Evolutionary conservation across 2,329 filamentous ascomycete species (phyloP).

Genomic region (Hirsutella thompsonii): DNA sequence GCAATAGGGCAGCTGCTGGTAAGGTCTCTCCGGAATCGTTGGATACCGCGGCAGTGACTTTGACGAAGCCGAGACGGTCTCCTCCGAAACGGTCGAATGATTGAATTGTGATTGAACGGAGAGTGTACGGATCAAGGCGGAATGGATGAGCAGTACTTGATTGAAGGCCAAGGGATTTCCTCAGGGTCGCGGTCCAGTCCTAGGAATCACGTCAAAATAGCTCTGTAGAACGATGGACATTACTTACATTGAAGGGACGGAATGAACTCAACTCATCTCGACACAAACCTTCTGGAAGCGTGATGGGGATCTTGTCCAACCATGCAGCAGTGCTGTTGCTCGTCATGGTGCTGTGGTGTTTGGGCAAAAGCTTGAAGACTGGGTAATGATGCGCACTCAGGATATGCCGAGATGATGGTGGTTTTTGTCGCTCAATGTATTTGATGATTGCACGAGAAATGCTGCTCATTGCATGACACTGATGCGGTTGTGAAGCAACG

Average conservation of each 20-base stretch:
- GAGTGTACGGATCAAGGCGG: constrained; percentile 36
- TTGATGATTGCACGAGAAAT: no score
- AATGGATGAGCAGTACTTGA: constrained; percentile 33
- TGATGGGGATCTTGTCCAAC: constrained; percentile 20
- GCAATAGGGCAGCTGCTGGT: constrained; percentile 41
- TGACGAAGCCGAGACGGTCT: constrained; percentile 41
- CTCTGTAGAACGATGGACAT: no score
- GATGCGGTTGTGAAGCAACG: no score
- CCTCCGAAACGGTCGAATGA: constrained; percentile 38
- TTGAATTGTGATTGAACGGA: constrained; percentile 38
- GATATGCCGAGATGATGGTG: no score
- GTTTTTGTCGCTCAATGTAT: no score
- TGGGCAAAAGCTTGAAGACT: no score
- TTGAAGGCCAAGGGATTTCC: constrained; percentile 33
- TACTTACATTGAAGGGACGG: constrained; percentile 29
- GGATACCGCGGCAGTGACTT: constrained; percentile 33
- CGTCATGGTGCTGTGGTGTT: not conserved
- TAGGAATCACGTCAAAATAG: no score
- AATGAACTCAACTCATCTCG: constrained; percentile 28
- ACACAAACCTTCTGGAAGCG: constrained; percentile 26
- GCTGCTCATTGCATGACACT: no score
- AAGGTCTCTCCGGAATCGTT: constrained; percentile 35
- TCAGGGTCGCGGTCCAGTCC: constrained; percentile 37
- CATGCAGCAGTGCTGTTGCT: not conserved
- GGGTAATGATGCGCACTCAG: no score